Conservation (phyloP, 106 monocot genomes). For the Hemerocallis citrina region DNA sequence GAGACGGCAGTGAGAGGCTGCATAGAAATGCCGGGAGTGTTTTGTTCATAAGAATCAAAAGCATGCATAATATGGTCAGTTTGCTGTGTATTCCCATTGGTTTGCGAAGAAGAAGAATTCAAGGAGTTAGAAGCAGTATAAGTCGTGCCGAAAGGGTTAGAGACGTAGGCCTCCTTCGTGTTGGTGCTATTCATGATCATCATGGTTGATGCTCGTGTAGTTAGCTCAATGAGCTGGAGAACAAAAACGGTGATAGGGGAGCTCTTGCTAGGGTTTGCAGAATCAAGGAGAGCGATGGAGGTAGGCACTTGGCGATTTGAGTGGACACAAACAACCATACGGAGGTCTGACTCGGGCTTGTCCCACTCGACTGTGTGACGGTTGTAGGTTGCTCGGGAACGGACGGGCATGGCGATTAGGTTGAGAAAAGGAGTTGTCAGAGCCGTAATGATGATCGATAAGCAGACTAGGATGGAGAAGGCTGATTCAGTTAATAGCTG, state of each 20-base stretch:
- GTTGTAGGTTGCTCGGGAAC: slow-evolving; percentile 45
- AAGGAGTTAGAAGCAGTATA: too few species aligned
- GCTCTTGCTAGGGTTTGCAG: slow-evolving; percentile 16
- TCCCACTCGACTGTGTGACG: slow-evolving; percentile 17
- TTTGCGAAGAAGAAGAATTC: too few species aligned
- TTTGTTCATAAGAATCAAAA: slow-evolving; percentile 46
- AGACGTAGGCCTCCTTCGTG: slow-evolving; percentile 7
- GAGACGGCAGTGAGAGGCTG: slow-evolving; percentile 52
- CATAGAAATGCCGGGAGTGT: slow-evolving; percentile 40
- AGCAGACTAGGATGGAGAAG: slow-evolving; percentile 45
- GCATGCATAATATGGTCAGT: slow-evolving; percentile 19
- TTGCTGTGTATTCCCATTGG: too few species aligned
- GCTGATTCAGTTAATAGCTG: slow-evolving; percentile 42
- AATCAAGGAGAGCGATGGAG: slow-evolving; percentile 15
- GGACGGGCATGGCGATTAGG: slow-evolving; percentile 10
- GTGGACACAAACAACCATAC: slow-evolving; percentile 15
- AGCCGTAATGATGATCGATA: slow-evolving; percentile 30
- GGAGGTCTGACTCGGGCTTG: slow-evolving; percentile 21
- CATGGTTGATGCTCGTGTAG: slow-evolving; percentile 26
- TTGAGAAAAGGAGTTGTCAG: slow-evolving; percentile 26
- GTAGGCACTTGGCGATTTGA: slow-evolving; percentile 13
- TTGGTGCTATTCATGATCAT: slow-evolving; percentile 10
- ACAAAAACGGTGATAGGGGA: slow-evolving; percentile 18
- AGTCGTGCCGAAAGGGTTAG: slow-evolving; percentile 1
- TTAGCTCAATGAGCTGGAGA: slow-evolving; percentile 36